A percentile compares a stretch with the other conserved stretches of the same genome.
Evolutionary conservation across 495 filamentous ascomycete species (phyloP).

Genomic region (Penicillium arizonense): DNA sequence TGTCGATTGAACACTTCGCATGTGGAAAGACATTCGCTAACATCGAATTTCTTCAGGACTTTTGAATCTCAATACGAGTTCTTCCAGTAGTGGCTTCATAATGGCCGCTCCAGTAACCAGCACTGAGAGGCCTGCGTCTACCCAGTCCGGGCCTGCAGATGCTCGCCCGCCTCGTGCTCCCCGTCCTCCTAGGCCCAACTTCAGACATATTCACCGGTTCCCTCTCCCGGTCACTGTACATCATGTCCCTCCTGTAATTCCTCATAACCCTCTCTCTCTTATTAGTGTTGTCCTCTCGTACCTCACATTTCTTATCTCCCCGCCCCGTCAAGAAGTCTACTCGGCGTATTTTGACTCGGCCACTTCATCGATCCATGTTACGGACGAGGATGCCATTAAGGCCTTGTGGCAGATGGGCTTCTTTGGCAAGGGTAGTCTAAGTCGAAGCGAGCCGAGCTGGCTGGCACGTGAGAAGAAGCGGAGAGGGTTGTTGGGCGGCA

Average conservation of each 20-base stretch:
- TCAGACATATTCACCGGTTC: constrained; percentile 69
- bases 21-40: constrained; percentile 23
- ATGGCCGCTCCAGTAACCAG: constrained; percentile 17
- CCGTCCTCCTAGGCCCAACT: constrained; percentile 62
- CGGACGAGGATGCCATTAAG: constrained; percentile 67
- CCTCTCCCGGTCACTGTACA: constrained; percentile 76
- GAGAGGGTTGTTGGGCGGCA: constrained; percentile 57
- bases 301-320: constrained; percentile 67
- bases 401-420: constrained; percentile 94
- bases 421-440: constrained; percentile 90
- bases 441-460: constrained; percentile 93
- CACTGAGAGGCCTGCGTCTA: constrained; percentile 15
- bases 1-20: constrained; percentile 7
- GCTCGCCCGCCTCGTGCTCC: constrained; percentile 26
- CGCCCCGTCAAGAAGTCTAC: constrained; percentile 70
- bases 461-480: constrained; percentile 75
- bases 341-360: constrained; percentile 72
- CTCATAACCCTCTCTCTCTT: constrained; percentile 87
- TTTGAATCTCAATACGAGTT: background rate
- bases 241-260: constrained; percentile 82
- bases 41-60: constrained; percentile 10
- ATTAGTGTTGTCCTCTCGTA: constrained; percentile 75
- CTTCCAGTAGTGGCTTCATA: constrained; percentile 15
- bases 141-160: constrained; percentile 11
- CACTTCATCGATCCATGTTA: constrained; percentile 83